These are phyloP conservation scores for Suhomyces pyralidae DNA, from an alignment of 805 yeast species.

Conservation along the genomic window DNA sequence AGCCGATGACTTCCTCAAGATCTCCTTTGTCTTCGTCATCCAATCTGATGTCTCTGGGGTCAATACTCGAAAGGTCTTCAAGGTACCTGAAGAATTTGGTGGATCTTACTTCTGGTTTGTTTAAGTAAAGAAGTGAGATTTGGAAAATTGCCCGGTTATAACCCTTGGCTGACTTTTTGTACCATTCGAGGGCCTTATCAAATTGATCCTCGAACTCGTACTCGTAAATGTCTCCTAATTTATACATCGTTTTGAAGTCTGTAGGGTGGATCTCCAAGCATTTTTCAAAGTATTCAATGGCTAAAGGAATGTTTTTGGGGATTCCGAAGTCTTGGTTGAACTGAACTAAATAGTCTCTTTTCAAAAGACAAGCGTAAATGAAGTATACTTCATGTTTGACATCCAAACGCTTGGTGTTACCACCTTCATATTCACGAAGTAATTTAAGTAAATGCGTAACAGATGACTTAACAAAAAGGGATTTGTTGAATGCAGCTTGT, in stretches of 20 bases:
- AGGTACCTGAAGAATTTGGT: conserved; percentile 34
- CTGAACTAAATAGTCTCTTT: conserved; percentile 28
- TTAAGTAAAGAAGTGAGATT: conserved; percentile 35
- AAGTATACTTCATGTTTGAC: conserved; percentile 31
- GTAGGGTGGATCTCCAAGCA: conserved; percentile 31
- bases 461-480: conserved; percentile 36
- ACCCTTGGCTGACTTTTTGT: conserved; percentile 41
- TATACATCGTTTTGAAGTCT: conserved; percentile 32
- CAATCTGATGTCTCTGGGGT: conserved; percentile 32
- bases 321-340: conserved; percentile 38
- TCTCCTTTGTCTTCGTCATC: conserved; percentile 40
- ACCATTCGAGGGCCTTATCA: conserved; percentile 31
- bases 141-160: conserved; percentile 44
- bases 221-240: conserved; percentile 40
- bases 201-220: conserved; percentile 28
- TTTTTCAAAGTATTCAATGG: conserved; percentile 30
- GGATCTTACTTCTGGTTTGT: conserved; percentile 33
- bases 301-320: conserved; percentile 23
- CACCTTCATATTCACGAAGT: conserved; percentile 30
- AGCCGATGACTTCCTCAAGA: conserved; percentile 39
- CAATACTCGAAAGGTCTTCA: conserved; percentile 35
- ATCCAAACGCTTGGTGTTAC: conserved; percentile 13
- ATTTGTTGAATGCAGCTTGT: conserved; percentile 29
- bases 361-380: conserved; percentile 37
- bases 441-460: conserved; percentile 36